A percentile compares a stretch with the other conserved stretches of the same genome.
phyloP scores from a whole-genome alignment of 208 protist genomes.

The Acanthamoeba triangularis region DNA sequence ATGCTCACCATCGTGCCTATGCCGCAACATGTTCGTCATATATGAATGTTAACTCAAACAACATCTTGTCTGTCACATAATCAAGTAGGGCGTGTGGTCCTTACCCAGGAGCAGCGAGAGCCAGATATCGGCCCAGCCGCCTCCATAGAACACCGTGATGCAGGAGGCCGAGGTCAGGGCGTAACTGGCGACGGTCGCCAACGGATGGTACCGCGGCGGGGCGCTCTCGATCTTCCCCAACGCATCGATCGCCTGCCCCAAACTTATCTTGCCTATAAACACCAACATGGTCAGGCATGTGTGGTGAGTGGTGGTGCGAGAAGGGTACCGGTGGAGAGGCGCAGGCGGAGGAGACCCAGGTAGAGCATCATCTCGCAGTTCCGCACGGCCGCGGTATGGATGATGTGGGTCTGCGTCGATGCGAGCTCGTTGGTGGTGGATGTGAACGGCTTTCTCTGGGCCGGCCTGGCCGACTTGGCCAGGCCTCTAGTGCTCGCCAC shows the following conservation, averaged over 20 bases:
- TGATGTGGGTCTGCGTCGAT: not conserved
- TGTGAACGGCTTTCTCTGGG: not conserved
- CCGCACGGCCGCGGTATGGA: not conserved
- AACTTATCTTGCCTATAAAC: not conserved
- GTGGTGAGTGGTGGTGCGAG: not conserved
- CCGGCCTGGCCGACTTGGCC: not conserved
- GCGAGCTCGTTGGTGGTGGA: not conserved
- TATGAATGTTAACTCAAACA: not conserved
- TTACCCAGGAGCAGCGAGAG: not conserved
- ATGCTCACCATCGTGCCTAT: not conserved
- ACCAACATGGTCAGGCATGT: too few species aligned
- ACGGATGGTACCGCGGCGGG: not conserved
- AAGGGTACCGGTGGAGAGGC: not conserved
- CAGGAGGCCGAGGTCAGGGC: not conserved
- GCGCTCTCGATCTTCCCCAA: not conserved
- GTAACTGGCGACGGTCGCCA: not conserved
- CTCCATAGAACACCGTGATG: not conserved
- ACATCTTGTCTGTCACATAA: too few species aligned
- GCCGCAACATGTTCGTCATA: not conserved
- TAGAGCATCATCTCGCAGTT: not conserved
- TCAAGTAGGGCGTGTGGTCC: too few species aligned
- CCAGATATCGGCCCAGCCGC: not conserved
- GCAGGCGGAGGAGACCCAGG: not conserved
- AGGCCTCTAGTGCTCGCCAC: not conserved
- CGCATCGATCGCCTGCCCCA: not conserved